A percentile compares a stretch with the other conserved stretches of the same genome.
These are phyloP conservation scores for Didymosphaeria variabile DNA, from an alignment of 2,329 filamentous ascomycete species.

Conservation along the genomic window DNA sequence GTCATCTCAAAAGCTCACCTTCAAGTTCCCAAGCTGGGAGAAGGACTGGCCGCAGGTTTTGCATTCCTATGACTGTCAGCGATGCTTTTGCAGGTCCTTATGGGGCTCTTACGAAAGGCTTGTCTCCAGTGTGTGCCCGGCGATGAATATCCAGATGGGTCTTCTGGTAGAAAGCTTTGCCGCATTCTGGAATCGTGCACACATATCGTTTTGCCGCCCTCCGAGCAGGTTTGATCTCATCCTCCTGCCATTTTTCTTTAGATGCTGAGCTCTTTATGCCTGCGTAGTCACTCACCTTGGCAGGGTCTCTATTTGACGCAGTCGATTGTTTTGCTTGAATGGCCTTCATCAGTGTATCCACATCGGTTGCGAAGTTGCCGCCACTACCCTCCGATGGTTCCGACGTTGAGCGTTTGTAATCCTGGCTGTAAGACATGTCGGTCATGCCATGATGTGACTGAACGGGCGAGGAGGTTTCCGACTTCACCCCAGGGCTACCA, in stretches of 20 bases:
- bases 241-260: constrained; percentile 27
- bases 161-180: constrained; percentile 87
- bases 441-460: constrained; percentile 52
- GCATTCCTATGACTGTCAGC: constrained; percentile 71
- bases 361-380: constrained; percentile 78
- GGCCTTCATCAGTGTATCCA: constrained; percentile 88
- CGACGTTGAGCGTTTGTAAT: constrained; percentile 58
- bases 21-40: constrained; percentile 89
- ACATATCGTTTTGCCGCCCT: constrained; percentile 71
- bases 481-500: constrained; percentile 52
- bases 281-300: constrained; percentile 40
- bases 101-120: constrained; percentile 78
- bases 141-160: constrained; percentile 92
- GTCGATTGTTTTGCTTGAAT: constrained; percentile 74
- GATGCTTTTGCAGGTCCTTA: constrained; percentile 19
- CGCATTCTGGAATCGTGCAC: constrained; percentile 78
- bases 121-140: constrained; percentile 86
- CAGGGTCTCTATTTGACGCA: constrained; percentile 35
- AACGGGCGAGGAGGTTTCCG: constrained; percentile 54
- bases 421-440: constrained; percentile 39
- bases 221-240: constrained; percentile 39
- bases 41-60: constrained; percentile 78
- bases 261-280: background rate
- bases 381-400: constrained; percentile 53
- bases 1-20: constrained; percentile 62